These are phyloP conservation scores for Emmonsia crescens DNA, from an alignment of 2,329 filamentous ascomycete species.

Conservation along the genomic window DNA sequence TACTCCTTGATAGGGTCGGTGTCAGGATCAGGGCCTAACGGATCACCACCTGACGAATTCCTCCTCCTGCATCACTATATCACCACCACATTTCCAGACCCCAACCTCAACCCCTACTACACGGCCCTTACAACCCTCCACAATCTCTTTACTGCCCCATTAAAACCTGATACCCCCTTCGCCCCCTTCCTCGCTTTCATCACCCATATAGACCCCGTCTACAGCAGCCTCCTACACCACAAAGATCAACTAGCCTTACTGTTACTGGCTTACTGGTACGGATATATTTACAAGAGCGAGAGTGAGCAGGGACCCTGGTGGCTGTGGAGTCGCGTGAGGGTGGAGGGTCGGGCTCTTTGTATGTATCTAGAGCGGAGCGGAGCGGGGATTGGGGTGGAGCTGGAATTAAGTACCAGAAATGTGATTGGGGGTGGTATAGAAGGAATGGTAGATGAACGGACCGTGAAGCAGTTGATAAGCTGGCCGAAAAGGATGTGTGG, in stretches of 20 bases:
- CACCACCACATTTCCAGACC: background rate
- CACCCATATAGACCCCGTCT: background rate
- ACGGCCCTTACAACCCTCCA: background rate
- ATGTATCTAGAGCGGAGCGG: background rate
- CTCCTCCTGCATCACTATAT: background rate
- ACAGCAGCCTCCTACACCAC: background rate
- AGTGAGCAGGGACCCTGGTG: background rate
- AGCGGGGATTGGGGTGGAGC: background rate
- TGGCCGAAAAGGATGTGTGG: background rate
- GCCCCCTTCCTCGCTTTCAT: background rate
- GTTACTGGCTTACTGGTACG: background rate
- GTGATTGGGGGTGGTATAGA: background rate
- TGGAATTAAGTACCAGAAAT: background rate
- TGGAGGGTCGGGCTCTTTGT: background rate
- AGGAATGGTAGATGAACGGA: background rate
- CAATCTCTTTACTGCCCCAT: background rate
- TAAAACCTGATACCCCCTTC: background rate
- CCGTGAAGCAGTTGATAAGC: background rate
- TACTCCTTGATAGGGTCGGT: background rate
- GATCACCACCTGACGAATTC: background rate
- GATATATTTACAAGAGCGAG: background rate
- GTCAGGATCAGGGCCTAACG: background rate
- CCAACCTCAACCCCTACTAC: background rate
- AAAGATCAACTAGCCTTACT: background rate
- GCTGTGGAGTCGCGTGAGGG: background rate